Conservation (phyloP, 164 flowering plant genomes). For the Kalanchoe fedtschenkoi region DNA sequence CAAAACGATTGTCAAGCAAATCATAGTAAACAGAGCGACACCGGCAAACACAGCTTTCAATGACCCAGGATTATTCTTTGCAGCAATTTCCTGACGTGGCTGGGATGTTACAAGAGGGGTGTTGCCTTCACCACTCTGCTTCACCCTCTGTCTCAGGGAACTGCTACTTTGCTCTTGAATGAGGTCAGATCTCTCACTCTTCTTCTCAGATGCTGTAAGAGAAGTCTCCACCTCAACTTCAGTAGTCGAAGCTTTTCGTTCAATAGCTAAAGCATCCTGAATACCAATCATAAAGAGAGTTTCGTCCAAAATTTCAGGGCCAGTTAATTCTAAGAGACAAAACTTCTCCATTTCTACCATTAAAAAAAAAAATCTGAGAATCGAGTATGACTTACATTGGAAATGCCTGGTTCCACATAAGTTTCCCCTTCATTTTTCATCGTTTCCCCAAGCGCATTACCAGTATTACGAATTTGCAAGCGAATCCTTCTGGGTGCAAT, state of each 20-base stretch:
- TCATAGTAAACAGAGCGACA: not conserved
- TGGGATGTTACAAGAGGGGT: not conserved
- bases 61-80: not conserved
- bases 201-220: not conserved
- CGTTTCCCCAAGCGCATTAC: constrained; percentile 1
- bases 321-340: not conserved
- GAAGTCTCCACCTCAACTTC: not conserved
- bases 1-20: not conserved
- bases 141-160: constrained; percentile 14
- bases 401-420: constrained; percentile 14
- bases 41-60: not conserved
- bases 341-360: not conserved
- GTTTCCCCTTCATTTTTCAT: constrained; percentile 10
- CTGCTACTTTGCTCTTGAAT: not conserved
- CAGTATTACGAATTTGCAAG: constrained; percentile 3
- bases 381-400: constrained; percentile 9
- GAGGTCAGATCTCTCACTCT: not conserved
- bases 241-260: not conserved
- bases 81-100: not conserved
- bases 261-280: not conserved
- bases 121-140: not conserved
- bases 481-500: constrained; percentile 30
- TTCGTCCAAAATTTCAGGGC: not conserved
- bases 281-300: not conserved
- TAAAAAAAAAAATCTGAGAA: not conserved